phyloP scores from a whole-genome alignment of 257 asterid genomes.

The Solanum gracilifrons region DNA sequence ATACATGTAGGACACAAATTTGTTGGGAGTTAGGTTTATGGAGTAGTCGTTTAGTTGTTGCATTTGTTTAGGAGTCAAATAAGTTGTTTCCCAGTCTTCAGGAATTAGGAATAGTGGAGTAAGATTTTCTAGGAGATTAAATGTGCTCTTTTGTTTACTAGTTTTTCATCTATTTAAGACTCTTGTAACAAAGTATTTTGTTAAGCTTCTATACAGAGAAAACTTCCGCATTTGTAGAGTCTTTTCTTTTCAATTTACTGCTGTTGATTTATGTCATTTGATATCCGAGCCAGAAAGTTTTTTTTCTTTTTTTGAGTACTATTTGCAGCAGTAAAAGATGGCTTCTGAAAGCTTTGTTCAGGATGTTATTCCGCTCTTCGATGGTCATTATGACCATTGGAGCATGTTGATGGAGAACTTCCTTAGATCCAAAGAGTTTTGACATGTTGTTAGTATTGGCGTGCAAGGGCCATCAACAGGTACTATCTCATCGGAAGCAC shows the following conservation, averaged over 20 bases:
- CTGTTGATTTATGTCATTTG: not conserved
- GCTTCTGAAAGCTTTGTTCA: not conserved
- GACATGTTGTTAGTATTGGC: no score
- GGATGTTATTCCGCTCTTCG: rapidly evolving
- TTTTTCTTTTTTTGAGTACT: not conserved
- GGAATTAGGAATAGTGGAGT: not conserved
- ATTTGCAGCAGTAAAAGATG: not conserved
- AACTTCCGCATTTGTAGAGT: no score
- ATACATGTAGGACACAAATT: no score
- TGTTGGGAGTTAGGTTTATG: not conserved
- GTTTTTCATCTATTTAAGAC: no score
- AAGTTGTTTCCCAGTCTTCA: not conserved
- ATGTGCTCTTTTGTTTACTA: not conserved
- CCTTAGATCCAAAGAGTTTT: not conserved
- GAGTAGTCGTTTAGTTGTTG: not conserved
- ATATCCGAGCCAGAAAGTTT: not conserved
- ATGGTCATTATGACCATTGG: not conserved
- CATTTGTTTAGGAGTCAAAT: not conserved
- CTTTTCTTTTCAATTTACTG: not conserved
- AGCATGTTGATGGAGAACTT: not conserved
- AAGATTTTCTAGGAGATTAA: not conserved
- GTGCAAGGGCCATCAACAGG: not conserved
- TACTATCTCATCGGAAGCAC: not conserved
- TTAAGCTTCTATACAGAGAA: not conserved
- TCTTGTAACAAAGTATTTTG: not conserved